Base-by-base conservation (phyloP, 176 grass and related monocot genomes). In the Raddia guianensis region DNA sequence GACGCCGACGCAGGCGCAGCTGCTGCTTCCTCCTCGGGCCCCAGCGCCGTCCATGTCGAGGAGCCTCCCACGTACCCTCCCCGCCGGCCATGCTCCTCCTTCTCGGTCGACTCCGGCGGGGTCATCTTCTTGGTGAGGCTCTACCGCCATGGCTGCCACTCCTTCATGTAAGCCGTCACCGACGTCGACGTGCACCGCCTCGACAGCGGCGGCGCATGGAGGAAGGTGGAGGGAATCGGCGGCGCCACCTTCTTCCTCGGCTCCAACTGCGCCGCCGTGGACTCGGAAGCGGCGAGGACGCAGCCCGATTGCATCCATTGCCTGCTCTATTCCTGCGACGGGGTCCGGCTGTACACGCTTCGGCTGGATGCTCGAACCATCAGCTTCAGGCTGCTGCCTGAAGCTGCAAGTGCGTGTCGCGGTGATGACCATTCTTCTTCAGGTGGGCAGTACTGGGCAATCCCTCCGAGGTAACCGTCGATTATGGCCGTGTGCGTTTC, bases 211-310 rank as follows among this genome's bases (percentile, higher is more conserved):
- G 15, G 32, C 4, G 4, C 42, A 77, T 84, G 55, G 82, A 42
- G 11, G 21, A 75, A 18, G 70, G 82, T 84, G 18, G 34, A 76
- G 0, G 69, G 18, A 27, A 84, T 77, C 9, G 46, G 72, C 33
- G 73, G 67, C 16, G n/a, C 72, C 37, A 75, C 82, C 18, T 77
- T 84, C 27, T 76, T 84, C 3, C 82, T 84, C 1, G 43, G 46
- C 11, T 9, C 3, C 19, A 68, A 63, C 50, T 48, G 60, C 35
- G 82, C 49, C 2, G 57, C 47, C 1, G 18, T 74, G 48, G 33
- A 67, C 8, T 84, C 50, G 9, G 5, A 32, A 61, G 59, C 11
- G 35, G 68, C 43, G 47, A 49, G 77, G 19, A 68, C 43, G 6
- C 35, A 72, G 5, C 55, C 37, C 44, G 20, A 82, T 13, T 72